These are phyloP conservation scores for Monosporascus sp. DNA, from an alignment of 2,329 filamentous ascomycete genomes.

Conservation along the genomic window DNA sequence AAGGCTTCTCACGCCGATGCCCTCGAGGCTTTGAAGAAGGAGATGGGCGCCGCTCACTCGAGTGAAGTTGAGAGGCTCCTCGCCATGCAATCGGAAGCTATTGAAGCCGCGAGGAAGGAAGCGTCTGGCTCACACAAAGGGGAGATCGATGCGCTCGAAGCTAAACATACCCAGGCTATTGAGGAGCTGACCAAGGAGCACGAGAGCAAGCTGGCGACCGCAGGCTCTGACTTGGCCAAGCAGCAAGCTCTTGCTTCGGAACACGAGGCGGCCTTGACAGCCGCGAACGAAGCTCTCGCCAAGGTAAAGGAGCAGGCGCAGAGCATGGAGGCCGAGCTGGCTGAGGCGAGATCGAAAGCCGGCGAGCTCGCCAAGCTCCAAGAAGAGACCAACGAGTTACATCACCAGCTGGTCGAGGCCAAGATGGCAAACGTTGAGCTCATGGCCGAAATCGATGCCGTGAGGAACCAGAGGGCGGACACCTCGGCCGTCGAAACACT, in stretches of 20 bases:
- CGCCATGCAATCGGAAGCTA: conserved; percentile 33
- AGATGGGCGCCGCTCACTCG: conserved; percentile 34
- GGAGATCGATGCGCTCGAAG: conserved; percentile 27
- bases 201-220: conserved; percentile 20
- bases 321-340: conserved; percentile 29
- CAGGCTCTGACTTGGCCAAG: conserved; percentile 24
- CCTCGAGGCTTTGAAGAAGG: conserved; percentile 36
- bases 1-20: conserved; percentile 25
- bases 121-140: conserved; percentile 14
- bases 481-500: conserved; percentile 49
- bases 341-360: conserved; percentile 25
- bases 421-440: conserved; percentile 57
- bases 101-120: conserved; percentile 40
- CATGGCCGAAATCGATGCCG: conserved; percentile 55
- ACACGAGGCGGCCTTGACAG: conserved; percentile 30
- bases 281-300: conserved; percentile 26
- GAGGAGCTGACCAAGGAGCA: conserved; percentile 36
- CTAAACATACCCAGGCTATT: conserved; percentile 40
- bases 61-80: conserved; percentile 42
- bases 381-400: conserved; percentile 43
- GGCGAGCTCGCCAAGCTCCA: conserved; percentile 40
- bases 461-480: conserved; percentile 51
- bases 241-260: conserved; percentile 25
- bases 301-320: conserved; percentile 24
- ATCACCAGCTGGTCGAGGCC: conserved; percentile 50